Percentiles rank a stretch among this genome's conserved stretches.
Conservation (phyloP, 2,329 filamentous ascomycete species). For the Pseudogymnoascus sp. region DNA sequence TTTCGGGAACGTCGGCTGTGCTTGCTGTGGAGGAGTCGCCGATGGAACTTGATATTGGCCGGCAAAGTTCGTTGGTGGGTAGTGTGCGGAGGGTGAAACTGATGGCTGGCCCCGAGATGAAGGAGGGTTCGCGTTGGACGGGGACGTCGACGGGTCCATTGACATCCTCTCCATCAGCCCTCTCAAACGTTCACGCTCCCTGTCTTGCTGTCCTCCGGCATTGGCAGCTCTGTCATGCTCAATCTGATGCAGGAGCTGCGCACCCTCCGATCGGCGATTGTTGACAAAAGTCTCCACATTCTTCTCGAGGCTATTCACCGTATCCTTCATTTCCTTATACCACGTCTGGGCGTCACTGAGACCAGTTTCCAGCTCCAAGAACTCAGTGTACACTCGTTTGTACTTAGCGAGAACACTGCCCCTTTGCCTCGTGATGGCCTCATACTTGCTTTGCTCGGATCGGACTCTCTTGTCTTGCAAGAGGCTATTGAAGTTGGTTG, state of each 20-base stretch:
- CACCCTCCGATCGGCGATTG: slow-evolving; percentile 85
- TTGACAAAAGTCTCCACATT: slow-evolving; percentile 97
- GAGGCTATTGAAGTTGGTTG: slow-evolving; percentile 74
- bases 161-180: slow-evolving; percentile 95
- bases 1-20: slow-evolving; percentile 36
- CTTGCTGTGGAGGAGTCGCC: slow-evolving; percentile 43
- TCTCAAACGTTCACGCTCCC: slow-evolving; percentile 77
- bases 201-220: slow-evolving; percentile 47
- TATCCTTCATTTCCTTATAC: slow-evolving; percentile 94
- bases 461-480: slow-evolving; percentile 91
- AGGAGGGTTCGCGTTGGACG: slow-evolving; percentile 36
- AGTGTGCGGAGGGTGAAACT: slow-evolving; percentile 36
- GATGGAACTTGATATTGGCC: slow-evolving; percentile 54
- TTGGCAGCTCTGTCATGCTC: slow-evolving; percentile 28
- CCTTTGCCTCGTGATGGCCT: slow-evolving; percentile 75
- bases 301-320: slow-evolving; percentile 82
- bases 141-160: slow-evolving; percentile 55
- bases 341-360: slow-evolving; percentile 83
- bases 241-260: slow-evolving; percentile 80
- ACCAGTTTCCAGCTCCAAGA: slow-evolving; percentile 80
- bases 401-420: slow-evolving; percentile 78
- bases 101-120: slow-evolving; percentile 29
- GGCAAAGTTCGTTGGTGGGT: slow-evolving; percentile 47
- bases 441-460: slow-evolving; percentile 92
- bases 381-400: slow-evolving; percentile 85